Base-by-base conservation (phyloP, 2,329 filamentous ascomycete species). In the Alternaria brassicicola region DNA sequence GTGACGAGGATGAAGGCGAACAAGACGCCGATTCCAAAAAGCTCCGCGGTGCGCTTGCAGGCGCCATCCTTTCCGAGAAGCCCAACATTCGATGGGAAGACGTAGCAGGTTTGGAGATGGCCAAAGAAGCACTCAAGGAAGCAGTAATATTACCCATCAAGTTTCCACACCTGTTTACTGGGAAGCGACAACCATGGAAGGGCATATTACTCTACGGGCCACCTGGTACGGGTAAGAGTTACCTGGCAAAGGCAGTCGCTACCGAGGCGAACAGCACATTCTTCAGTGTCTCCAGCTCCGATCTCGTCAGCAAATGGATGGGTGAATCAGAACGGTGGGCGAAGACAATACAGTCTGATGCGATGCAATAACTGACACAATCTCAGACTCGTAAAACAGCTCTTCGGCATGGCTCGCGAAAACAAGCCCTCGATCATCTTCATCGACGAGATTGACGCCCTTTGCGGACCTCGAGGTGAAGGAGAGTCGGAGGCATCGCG, bases 221-320 rank as follows among this genome's bases (percentile, higher is more conserved):
- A 2, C 95, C 95, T 0, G 95, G 95, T 73, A 99, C 95, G 5
- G 95, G 95, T 81, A 99, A 99, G 83, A 95, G 91, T 83, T 97
- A 97, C 78, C 83, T 99, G 52, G 95, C 95, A 62, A 99, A 98
- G 79, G 95, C 95, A 2, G 94, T 99, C 49, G 95, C 95, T 52
- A 99, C 95, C 17, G 95, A 99, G 80, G 95, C 95, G 58, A 98
- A 99, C 79, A 97, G 93, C 79, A 98, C 95, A 3, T 99, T 99
- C 77, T 99, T 99, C 85, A 97, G 93, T 74, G 94, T 99, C 66
- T 96, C 92, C 80, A 96, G 92, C 84, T 96, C 92, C 75, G 95
- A 99, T 77, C 79, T 99, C 78, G 95, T 99, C 61, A 97, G 92
- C 78, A 99, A 99, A 77, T 99, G 95, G 95, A 99, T 99, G 95